phyloP scores from a whole-genome alignment of 495 filamentous ascomycete genomes.

The Pyronema omphalodes region DNA sequence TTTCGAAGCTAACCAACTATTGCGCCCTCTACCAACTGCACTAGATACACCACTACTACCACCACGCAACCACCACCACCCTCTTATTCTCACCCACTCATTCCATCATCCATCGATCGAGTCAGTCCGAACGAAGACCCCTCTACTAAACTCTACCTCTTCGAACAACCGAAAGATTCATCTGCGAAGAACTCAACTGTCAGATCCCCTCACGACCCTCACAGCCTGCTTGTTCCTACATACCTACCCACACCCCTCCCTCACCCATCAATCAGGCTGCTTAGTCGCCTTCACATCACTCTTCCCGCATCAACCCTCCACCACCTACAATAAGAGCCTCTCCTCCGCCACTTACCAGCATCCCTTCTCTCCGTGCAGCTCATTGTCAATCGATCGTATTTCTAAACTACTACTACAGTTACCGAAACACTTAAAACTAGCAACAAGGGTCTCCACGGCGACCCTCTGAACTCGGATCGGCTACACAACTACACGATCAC shows the following conservation, averaged over 20 bases:
- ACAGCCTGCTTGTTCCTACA: constrained; percentile 4
- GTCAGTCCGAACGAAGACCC: background rate
- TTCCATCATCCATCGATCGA: constrained; percentile 1
- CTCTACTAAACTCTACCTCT: constrained; percentile 7
- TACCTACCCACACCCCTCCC: background rate
- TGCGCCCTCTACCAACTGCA: constrained; percentile 1
- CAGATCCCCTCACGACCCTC: constrained; percentile 7
- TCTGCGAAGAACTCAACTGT: constrained; percentile 7
- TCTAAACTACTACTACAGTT: background rate
- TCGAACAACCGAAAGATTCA: constrained; percentile 2
- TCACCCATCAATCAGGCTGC: background rate
- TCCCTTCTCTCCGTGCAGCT: background rate
- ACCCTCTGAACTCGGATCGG: background rate
- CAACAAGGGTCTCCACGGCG: background rate
- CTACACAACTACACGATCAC: background rate
- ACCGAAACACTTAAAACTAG: background rate
- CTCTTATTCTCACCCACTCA: constrained; percentile 1
- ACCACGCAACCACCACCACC: constrained; percentile 9
- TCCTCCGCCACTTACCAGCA: constrained; percentile 1
- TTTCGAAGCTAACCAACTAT: constrained; percentile 2
- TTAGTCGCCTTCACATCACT: constrained; percentile 2
- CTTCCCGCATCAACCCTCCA: constrained; percentile 3
- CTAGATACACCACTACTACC: constrained; percentile 1
- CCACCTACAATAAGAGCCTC: constrained; percentile 1
- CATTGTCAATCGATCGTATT: background rate